Evolutionary conservation across 2,329 filamentous ascomycete genomes (phyloP), one percentile per base, ranked within the genome.

Genomic region (Nigrospora oryzae): DNA sequence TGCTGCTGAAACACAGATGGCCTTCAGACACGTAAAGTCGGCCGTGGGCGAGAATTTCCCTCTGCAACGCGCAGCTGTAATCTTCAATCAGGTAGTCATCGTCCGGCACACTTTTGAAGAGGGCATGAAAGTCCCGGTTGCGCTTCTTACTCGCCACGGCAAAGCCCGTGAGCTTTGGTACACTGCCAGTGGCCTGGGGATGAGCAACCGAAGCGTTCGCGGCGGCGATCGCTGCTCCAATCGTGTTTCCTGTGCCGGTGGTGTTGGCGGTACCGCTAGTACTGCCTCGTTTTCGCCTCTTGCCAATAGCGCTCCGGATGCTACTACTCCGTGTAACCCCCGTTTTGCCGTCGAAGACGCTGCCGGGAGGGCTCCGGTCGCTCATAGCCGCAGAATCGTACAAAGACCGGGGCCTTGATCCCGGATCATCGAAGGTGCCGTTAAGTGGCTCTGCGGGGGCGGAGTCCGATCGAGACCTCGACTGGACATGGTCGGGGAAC

Each of bases 21-120:
- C 91, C 90, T 67, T 98, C 93, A 0, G 93, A 97, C 36, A 98
- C 88, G 59, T 98, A 98, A 13, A 98, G 75, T 36, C 93, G 80
- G 6, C 93, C 93, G 54, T 96, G 93, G 7, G 95, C 81, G 33
- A 98, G 77, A 49, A 98, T 98, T 60, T 98, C 94, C 53, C 90
- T 82, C 64, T 98, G 93, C 47, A 98, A 65, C 4, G 93, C 93
- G 62, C 93, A 96, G 63, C 93, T 96, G 64, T 97, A 98, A 63
- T 98, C 93, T 61, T 98, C 93, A 52, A 98, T 97, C 23, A 98
- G 75, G 60, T 95, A 96, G 63, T 98, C 93, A 57, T 98, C 93
- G 53, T 97, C 91, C 1, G 94, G 93, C 1, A 98, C 93, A 61
- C 90, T 97, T 65, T 93, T 86, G 72, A 98, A 98, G 3, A 95